Evolutionary conservation across 805 yeast genomes (phyloP), one percentile per base, ranked within the genome.

Genomic region (Debaryomyces hansenii): DNA sequence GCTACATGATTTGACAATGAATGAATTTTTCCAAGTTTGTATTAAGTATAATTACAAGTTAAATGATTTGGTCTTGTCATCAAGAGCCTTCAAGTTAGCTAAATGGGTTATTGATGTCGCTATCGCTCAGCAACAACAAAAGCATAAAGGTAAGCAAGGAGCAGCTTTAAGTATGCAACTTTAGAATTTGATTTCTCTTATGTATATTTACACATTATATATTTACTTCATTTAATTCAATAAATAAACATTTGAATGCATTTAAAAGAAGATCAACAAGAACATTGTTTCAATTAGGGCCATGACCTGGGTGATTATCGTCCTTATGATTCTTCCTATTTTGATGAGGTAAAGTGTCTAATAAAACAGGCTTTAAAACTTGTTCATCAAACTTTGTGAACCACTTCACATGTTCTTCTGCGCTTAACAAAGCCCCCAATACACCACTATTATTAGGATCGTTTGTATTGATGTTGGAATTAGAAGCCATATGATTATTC

Each of bases 301-400:
- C 34, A n/a, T 12, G 21, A 18, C 20, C 20, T 8, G 42, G 21
- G 3, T 18, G n/a, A 31, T 40, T 34, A 28, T 45, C 40, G 31
- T 45, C 43, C 29, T 32, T 40, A 21, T 28, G 31, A 41, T 51
- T 42, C 16, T 50, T 50, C 20, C 54, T 44, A 24, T 46, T 48
- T 12, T 40, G 14, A 37, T 40, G 14, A 37, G 78, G 79, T 40
- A 70, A 42, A 49, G 71, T 73, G 56, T 92, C 98, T 48, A 91
- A 75, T 44, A 92, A 77, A 0, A 90, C 96, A 1, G 97, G 97
- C 64, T 91, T 91, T 57, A 94, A 74, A 18, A 94, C 94, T 61
- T 89, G 89, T 57, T 94, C 97, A 62, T 94, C 99, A 60, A 94
- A 89, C 56, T 82, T 85, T 16, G 89, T 85, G 64, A 94, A 94